Evolutionary conservation across 2,329 filamentous ascomycete genomes (phyloP).

Genomic region (Talaromyces amestolkiae): DNA sequence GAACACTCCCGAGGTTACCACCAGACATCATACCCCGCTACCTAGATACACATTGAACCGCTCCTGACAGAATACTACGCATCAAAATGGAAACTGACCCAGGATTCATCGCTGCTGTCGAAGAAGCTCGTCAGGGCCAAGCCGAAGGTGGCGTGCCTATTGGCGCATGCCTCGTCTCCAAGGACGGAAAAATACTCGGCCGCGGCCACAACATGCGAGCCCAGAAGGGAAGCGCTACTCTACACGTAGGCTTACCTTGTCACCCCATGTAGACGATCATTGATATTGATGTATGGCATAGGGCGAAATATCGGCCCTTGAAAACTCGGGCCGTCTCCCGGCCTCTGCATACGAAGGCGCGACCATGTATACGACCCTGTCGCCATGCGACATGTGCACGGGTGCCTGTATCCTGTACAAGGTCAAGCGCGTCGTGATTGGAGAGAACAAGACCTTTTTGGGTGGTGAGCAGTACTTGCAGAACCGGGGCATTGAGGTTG

Average conservation of each 20-base stretch:
- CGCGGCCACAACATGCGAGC: conserved; percentile 73
- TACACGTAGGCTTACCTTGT: conserved; percentile 57
- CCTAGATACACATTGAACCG: not conserved
- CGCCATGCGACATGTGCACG: conserved; percentile 79
- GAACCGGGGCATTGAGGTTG: conserved; percentile 66
- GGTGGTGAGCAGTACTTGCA: conserved; percentile 70
- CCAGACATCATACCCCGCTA: not conserved
- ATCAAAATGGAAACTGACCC: conserved; percentile 40
- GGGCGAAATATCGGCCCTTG: conserved; percentile 74
- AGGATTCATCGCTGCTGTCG: conserved; percentile 58
- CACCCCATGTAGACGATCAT: not conserved
- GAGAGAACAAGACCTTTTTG: conserved; percentile 72
- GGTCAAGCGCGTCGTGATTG: conserved; percentile 70
- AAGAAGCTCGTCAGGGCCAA: conserved; percentile 55
- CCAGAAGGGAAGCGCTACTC: conserved; percentile 67
- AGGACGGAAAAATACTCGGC: conserved; percentile 67
- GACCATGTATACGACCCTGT: conserved; percentile 82
- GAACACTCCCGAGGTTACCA: not conserved
- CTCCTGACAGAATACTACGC: too few relatives aligned
- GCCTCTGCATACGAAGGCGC: conserved; percentile 66
- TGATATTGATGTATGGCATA: conserved; percentile 32
- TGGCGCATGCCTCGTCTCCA: conserved; percentile 63
- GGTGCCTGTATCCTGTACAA: conserved; percentile 75
- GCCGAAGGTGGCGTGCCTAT: conserved; percentile 60
- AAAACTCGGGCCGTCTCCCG: conserved; percentile 69